A percentile compares a stretch with the other conserved stretches of the same genome.
phyloP scores from a whole-genome alignment of 768 basidiomycete genomes.

The Baorangia bicolor region DNA sequence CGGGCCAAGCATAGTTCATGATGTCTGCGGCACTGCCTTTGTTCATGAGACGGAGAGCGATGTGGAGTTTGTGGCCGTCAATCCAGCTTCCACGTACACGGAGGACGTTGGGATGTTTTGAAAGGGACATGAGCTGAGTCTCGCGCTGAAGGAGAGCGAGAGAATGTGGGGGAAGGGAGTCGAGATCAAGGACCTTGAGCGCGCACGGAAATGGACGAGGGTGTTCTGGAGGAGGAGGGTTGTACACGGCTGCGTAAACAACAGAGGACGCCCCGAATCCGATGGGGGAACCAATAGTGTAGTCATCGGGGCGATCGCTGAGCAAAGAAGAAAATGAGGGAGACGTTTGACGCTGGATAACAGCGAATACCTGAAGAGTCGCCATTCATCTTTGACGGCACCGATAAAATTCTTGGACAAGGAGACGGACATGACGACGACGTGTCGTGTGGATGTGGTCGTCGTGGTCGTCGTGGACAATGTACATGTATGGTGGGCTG shows the following conservation, averaged over 20 bases:
- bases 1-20: conserved; percentile 80
- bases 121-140: conserved; percentile 89
- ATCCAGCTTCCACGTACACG: conserved; percentile 91
- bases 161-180: conserved; percentile 67
- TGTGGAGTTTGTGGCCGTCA: conserved; percentile 77
- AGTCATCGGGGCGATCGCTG: conserved; percentile 71
- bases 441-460: neutral
- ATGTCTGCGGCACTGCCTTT: conserved; percentile 84
- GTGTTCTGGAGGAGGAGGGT: conserved; percentile 38
- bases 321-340: neutral
- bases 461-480: conserved; percentile 1
- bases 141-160: conserved; percentile 77
- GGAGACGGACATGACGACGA: conserved; percentile 17
- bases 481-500: neutral
- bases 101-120: conserved; percentile 90
- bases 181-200: conserved; percentile 88
- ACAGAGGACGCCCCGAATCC: conserved; percentile 92
- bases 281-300: conserved; percentile 72
- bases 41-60: conserved; percentile 88
- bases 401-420: conserved; percentile 57
- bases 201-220: conserved; percentile 59
- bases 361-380: conserved; percentile 63
- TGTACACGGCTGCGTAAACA: conserved; percentile 78
- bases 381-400: conserved; percentile 82
- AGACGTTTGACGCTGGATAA: neutral